Conservation (phyloP, 2,329 filamentous ascomycete species). For the Teratosphaeria nubilosa region DNA sequence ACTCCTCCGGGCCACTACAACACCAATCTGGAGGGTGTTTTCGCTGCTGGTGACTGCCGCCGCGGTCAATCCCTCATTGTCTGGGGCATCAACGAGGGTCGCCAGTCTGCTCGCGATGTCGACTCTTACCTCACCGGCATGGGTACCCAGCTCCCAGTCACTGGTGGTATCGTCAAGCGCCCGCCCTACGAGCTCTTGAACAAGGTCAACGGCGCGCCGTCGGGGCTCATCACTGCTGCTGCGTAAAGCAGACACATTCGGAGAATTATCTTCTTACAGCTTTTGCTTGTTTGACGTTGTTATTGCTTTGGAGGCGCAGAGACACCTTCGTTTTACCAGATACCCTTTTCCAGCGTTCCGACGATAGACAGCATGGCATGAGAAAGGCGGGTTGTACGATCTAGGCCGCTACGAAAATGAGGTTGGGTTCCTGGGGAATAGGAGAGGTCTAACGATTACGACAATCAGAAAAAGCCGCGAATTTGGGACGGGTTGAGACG, state of each 20-base stretch:
- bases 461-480: background rate
- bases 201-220: conserved; percentile 29
- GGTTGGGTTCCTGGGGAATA: background rate
- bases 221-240: conserved; percentile 26
- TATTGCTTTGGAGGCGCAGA: conserved; percentile 6
- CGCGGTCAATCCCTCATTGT: conserved; percentile 93
- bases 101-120: conserved; percentile 83
- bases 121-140: conserved; percentile 74
- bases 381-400: background rate
- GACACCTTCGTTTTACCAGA: conserved; percentile 12
- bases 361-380: conserved; percentile 7
- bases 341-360: conserved; percentile 19
- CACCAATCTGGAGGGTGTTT: conserved; percentile 80
- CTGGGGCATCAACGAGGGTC: conserved; percentile 97
- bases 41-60: conserved; percentile 89
- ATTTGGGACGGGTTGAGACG: background rate
- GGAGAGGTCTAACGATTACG: background rate
- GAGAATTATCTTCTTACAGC: background rate
- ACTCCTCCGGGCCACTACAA: conserved; percentile 77
- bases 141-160: conserved; percentile 71
- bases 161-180: conserved; percentile 83
- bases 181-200: conserved; percentile 60
- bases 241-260: conserved; percentile 7
- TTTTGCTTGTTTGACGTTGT: background rate
- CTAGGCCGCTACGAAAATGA: conserved; percentile 1